Evolutionary conservation across 1,284 basidiomycete species (phyloP), one percentile per base, ranked within the genome.

Genomic region (Inonotus hispidus): DNA sequence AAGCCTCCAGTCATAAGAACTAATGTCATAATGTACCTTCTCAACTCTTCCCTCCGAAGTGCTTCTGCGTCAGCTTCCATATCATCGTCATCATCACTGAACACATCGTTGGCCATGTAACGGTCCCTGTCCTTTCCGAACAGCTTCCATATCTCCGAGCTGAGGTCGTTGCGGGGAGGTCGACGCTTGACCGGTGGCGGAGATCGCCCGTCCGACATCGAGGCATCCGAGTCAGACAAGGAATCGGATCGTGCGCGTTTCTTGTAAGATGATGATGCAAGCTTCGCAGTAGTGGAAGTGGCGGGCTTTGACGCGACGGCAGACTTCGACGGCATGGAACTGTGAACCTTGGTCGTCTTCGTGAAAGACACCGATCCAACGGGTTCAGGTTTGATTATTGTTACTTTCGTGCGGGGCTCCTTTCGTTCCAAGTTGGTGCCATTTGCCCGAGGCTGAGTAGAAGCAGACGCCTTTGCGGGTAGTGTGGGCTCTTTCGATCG

Each of bases 81-180:
- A 67, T 90, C 88, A 64, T 90, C 88, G 62, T 70, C 69, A 13
- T 91, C 90, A 66, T 92, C 89, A 66, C 87, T 90, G 65, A 80
- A 72, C 23, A 88, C 82, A 70, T 89, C 85, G 61, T 73, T 74
- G 19, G 70, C 68, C 8, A 84, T 71, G 66, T 90, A 89, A 27
- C 73, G 70, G 39, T 71, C 72, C 47, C 84, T 77, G 65, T 86
- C 78, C 68, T 85, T 85, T 54, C 89, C 88, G 68, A 90, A 88
- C 57, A 88, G 62, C 65, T 79, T 78, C 88, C 88, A 91, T 53
- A 90, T 90, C 66, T 83, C 76, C 3, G 75, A 72, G 50, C 80
- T 75, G 64, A 87, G 70, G 58, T 74, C 74, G n/a, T 73, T 72
- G 5, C 60, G 49, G 13, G 27, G 62, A 4, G n/a, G n/a, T n/a